Percentiles rank a stretch among this genome's conserved stretches.
These are phyloP conservation scores for Akanthomyces uredinophilus DNA, from an alignment of 2,329 filamentous ascomycete species.

Conservation along the genomic window DNA sequence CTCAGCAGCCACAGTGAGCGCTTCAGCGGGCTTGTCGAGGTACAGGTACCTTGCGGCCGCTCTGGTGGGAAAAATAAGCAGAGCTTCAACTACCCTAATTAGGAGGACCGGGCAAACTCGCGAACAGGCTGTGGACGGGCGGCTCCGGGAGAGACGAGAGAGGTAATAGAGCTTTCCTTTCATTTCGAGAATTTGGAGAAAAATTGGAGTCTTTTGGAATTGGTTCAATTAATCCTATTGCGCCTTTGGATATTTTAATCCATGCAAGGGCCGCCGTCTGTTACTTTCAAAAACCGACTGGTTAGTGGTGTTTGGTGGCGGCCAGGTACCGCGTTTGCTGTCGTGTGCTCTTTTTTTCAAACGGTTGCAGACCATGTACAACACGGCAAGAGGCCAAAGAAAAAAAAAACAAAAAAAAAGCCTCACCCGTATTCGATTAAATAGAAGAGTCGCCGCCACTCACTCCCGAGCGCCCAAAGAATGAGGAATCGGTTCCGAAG, in stretches of 20 bases:
- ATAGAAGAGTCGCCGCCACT: not conserved
- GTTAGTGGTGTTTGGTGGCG: no score
- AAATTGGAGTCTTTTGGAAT: not conserved
- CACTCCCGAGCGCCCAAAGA: no score
- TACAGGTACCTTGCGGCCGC: not conserved
- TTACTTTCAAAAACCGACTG: not conserved
- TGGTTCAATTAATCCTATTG: not conserved
- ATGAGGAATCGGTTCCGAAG: no score
- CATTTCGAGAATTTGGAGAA: constrained; percentile 9
- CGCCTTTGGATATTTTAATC: no score
- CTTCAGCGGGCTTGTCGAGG: not conserved
- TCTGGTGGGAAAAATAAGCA: not conserved
- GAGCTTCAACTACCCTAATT: no score
- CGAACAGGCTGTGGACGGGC: constrained; percentile 5
- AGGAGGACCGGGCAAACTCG: constrained; percentile 7
- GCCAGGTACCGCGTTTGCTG: not conserved
- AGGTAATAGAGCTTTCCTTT: not conserved
- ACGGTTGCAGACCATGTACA: not conserved
- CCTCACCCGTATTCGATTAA: not conserved
- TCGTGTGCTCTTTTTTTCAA: not conserved
- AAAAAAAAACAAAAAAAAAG: no score
- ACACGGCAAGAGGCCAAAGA: no score
- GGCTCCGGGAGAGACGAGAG: constrained; percentile 10
- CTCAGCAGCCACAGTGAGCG: not conserved
- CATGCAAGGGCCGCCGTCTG: no score